These are phyloP conservation scores for Tulasnella sp. DNA, from an alignment of 768 basidiomycete species.

Conservation along the genomic window DNA sequence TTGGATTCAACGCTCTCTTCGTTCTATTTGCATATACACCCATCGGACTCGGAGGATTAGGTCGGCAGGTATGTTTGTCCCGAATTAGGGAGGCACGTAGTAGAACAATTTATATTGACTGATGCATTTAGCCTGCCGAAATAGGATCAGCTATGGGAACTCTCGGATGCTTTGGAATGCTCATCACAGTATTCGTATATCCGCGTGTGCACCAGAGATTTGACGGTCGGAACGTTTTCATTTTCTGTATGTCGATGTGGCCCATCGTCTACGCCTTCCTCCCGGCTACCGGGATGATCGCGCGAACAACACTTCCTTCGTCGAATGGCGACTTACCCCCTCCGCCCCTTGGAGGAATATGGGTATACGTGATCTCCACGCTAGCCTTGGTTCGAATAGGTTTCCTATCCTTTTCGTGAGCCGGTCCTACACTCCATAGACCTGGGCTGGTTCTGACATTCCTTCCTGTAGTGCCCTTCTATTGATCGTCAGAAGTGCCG, in stretches of 20 bases:
- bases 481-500: background rate
- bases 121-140: slow-evolving; percentile 36
- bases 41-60: background rate
- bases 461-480: background rate
- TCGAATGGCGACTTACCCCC: background rate
- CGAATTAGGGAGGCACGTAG: background rate
- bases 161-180: slow-evolving; percentile 33
- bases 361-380: slow-evolving; percentile 28
- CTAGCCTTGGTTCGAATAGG: slow-evolving; percentile 10
- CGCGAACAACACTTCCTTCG: slow-evolving; percentile 17
- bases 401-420: slow-evolving; percentile 28
- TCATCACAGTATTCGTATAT: slow-evolving; percentile 36
- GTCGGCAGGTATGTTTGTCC: background rate
- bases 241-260: slow-evolving; percentile 36
- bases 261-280: slow-evolving; percentile 36
- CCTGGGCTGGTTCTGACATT: background rate
- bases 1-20: slow-evolving; percentile 67
- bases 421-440: background rate
- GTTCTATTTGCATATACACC: slow-evolving; percentile 70
- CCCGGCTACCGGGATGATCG: slow-evolving; percentile 35
- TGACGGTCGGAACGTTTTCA: slow-evolving; percentile 34
- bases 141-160: slow-evolving; percentile 37
- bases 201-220: slow-evolving; percentile 37
- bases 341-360: slow-evolving; percentile 25
- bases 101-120: background rate